Conservation (phyloP, 371 early-diverging fungal species). For the Mortierella sp. region DNA sequence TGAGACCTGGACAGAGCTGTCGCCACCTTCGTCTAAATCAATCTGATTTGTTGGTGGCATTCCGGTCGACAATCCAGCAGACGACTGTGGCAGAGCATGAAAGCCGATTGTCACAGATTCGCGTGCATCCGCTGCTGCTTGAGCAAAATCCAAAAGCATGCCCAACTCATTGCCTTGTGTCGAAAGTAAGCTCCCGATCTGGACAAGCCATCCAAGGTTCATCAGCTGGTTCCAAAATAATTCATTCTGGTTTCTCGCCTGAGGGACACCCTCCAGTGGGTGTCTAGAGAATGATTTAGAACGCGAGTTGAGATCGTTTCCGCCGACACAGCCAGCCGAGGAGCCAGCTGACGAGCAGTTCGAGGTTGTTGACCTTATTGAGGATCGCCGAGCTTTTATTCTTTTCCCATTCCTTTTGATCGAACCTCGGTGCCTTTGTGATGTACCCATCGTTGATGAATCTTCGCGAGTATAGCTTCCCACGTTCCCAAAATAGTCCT, state of each 20-base stretch:
- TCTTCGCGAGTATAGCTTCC: background rate
- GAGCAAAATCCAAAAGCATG: constrained; percentile 50
- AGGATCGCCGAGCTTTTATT: constrained; percentile 16
- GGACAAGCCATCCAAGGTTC: constrained; percentile 51
- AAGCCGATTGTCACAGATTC: constrained; percentile 37
- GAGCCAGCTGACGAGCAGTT: constrained; percentile 15
- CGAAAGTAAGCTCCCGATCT: constrained; percentile 46
- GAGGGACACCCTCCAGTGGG: constrained; percentile 27
- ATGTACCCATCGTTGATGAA: background rate
- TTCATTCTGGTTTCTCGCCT: constrained; percentile 32
- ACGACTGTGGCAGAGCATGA: constrained; percentile 31
- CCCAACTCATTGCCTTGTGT: constrained; percentile 51
- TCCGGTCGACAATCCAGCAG: constrained; percentile 4
- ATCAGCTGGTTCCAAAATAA: constrained; percentile 50
- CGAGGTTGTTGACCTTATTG: constrained; percentile 26
- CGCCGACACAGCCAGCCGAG: background rate
- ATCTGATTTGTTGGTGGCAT: background rate
- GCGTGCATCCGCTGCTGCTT: constrained; percentile 40
- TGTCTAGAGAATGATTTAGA: constrained; percentile 12
- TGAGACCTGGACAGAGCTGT: constrained; percentile 38
- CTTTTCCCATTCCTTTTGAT: constrained; percentile 10
- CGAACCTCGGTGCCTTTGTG: constrained; percentile 3
- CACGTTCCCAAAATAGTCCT: background rate
- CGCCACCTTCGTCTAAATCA: constrained; percentile 22
- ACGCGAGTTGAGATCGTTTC: background rate